A percentile compares a stretch with the other conserved stretches of the same genome.
Conservation (phyloP, 139 green algal species). For the Coelastrella sp. region DNA sequence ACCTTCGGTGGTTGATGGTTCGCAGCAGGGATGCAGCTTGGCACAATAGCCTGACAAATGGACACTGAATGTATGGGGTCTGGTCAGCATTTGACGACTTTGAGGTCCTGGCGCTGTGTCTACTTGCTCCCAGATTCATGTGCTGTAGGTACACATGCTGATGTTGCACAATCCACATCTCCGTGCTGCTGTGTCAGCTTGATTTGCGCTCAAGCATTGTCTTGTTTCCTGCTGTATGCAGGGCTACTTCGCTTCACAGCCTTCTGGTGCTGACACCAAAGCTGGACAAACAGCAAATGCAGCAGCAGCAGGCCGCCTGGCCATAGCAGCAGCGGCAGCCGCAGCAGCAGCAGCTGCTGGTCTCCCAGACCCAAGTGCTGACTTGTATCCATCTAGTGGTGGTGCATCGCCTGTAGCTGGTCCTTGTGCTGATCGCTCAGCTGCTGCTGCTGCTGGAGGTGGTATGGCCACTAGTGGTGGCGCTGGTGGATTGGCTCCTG, state of each 20-base stretch:
- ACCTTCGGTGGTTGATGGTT: too few species aligned
- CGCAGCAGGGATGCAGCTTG: background rate
- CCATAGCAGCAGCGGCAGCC: conserved; percentile 24
- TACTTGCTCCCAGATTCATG: too few species aligned
- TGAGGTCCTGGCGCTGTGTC: too few species aligned
- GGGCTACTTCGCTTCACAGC: background rate
- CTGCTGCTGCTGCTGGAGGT: background rate
- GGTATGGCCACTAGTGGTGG: conserved; percentile 7
- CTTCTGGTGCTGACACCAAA: background rate
- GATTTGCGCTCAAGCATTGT: too few species aligned
- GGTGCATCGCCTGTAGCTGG: background rate
- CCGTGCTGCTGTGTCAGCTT: too few species aligned
- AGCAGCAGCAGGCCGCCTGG: conserved; percentile 4
- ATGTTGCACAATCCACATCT: too few species aligned
- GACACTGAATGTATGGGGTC: too few species aligned
- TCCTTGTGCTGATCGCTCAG: background rate
- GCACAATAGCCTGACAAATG: too few species aligned
- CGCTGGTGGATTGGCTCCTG: background rate
- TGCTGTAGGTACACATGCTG: too few species aligned
- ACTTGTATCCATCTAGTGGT: background rate
- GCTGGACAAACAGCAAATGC: background rate
- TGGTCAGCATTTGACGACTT: too few species aligned
- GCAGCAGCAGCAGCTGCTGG: conserved; percentile 39
- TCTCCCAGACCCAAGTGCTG: conserved; percentile 26
- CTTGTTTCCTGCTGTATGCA: background rate